Evolutionary conservation across 1,284 basidiomycete species (phyloP).

Genomic region (Trametes sp.): DNA sequence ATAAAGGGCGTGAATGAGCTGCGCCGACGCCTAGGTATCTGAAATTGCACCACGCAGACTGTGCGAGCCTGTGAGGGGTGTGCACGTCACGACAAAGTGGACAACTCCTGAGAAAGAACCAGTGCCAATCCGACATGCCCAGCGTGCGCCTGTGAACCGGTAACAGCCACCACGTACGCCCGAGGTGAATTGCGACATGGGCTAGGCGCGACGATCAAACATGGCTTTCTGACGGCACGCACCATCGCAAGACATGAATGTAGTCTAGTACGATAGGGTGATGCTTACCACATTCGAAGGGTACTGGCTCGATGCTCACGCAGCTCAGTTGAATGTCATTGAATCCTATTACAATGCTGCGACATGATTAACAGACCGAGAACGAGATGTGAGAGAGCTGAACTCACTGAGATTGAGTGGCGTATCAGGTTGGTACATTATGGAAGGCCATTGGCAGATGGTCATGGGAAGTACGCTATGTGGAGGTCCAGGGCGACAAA

Average conservation of each 20-base stretch:
- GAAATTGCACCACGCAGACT: too few species aligned
- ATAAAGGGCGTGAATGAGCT: too few species aligned
- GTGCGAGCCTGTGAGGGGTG: background rate
- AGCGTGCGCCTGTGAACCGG: background rate
- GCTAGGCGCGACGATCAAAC: background rate
- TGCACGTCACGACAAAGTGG: constrained; percentile 8
- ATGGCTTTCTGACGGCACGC: background rate
- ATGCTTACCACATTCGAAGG: constrained; percentile 4
- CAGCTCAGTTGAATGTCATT: background rate
- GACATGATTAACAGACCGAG: background rate
- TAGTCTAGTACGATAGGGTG: too few species aligned
- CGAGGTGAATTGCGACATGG: background rate
- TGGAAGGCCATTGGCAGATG: constrained; percentile 5
- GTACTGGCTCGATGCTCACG: background rate
- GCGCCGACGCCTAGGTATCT: too few species aligned
- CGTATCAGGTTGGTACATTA: background rate
- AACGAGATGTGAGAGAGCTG: background rate
- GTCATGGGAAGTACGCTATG: constrained; percentile 4
- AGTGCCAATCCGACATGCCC: background rate
- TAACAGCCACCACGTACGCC: background rate
- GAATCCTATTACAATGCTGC: background rate
- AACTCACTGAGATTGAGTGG: constrained; percentile 1
- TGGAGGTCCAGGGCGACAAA: background rate
- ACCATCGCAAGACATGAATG: background rate
- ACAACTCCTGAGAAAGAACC: background rate